Conservation (phyloP, 495 filamentous ascomycete species). For the Pseudoneurospora amorphoporcata region DNA sequence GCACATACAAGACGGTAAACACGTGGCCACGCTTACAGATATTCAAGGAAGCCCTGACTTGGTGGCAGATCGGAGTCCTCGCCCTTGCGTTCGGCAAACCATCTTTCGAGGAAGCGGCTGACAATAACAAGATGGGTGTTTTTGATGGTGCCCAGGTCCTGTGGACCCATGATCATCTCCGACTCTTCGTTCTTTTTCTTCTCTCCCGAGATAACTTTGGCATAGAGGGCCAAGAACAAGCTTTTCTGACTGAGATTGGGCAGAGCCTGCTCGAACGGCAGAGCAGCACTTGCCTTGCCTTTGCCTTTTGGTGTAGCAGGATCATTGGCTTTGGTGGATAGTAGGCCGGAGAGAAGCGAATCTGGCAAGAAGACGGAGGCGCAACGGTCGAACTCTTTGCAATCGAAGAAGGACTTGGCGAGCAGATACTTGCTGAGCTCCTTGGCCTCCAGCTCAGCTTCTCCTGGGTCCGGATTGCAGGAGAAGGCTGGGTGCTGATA, state of each 20-base stretch:
- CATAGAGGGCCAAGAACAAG: constrained; percentile 86
- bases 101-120: constrained; percentile 62
- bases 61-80: constrained; percentile 46
- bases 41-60: constrained; percentile 91
- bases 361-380: constrained; percentile 80
- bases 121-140: constrained; percentile 77
- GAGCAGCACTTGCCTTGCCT: constrained; percentile 13
- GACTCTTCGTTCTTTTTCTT: constrained; percentile 93
- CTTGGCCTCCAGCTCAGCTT: constrained; percentile 67
- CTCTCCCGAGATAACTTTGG: constrained; percentile 86
- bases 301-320: constrained; percentile 50
- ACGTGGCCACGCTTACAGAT: constrained; percentile 40
- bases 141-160: constrained; percentile 69
- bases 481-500: constrained; percentile 37
- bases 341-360: constrained; percentile 51
- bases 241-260: constrained; percentile 68
- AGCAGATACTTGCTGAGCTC: constrained; percentile 79
- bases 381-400: constrained; percentile 89
- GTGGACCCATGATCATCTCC: constrained; percentile 93
- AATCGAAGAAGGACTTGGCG: constrained; percentile 93
- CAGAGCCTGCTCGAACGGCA: constrained; percentile 15
- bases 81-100: constrained; percentile 54
- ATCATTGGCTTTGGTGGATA: constrained; percentile 37
- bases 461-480: constrained; percentile 46
- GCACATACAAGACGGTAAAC: neutral